Evolutionary conservation across 169 alveolate species (phyloP).

Genomic region (Besnoitia besnoiti): DNA sequence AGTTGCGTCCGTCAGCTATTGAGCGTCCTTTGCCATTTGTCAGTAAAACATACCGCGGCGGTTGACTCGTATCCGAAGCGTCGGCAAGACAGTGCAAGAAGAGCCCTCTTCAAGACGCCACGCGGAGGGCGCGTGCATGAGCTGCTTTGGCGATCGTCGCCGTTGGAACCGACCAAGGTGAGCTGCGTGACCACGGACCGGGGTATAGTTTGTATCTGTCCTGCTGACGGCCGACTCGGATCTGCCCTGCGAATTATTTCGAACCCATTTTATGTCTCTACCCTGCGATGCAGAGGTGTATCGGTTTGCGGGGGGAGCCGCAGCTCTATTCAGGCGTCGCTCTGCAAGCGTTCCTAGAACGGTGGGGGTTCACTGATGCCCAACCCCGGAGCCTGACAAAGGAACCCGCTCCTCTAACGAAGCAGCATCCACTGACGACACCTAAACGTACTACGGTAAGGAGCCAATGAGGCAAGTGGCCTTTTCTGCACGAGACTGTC

Average conservation of each 20-base stretch:
- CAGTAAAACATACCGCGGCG: neutral
- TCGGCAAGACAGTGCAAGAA: too few relatives aligned
- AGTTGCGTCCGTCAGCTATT: neutral
- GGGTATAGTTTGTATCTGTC: too few relatives aligned
- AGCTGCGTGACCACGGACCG: neutral
- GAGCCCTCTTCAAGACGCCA: too few relatives aligned
- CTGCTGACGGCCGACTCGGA: too few relatives aligned
- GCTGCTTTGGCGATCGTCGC: neutral
- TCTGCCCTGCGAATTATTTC: too few relatives aligned
- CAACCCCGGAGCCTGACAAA: neutral
- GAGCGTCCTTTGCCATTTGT: neutral
- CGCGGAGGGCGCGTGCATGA: neutral
- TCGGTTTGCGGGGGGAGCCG: slow-evolving; percentile 1
- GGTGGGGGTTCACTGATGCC: neutral
- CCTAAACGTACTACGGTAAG: too few relatives aligned
- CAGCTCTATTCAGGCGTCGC: neutral
- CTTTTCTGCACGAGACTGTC: too few relatives aligned
- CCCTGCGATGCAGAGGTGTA: neutral
- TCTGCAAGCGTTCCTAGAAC: neutral
- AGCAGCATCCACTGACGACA: too few relatives aligned
- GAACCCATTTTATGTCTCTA: too few relatives aligned
- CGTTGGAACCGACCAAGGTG: neutral
- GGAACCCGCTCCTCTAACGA: too few relatives aligned
- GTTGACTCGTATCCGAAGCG: neutral
- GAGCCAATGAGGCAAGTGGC: too few relatives aligned